These are phyloP conservation scores for Vachellia collinsii DNA, from an alignment of 306 rosid species.

Conservation along the genomic window DNA sequence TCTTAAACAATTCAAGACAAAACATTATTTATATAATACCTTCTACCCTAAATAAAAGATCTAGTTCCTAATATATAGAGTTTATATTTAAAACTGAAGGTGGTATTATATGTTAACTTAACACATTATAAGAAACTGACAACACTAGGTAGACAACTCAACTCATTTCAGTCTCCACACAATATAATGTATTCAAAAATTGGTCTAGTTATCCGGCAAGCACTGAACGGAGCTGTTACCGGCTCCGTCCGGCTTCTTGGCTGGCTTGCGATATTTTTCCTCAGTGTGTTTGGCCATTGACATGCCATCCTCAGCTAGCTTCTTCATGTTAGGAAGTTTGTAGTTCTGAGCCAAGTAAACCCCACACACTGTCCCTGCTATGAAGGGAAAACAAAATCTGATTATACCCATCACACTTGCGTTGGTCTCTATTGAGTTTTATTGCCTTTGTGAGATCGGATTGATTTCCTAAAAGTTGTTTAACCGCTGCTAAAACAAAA, in stretches of 20 bases:
- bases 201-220: too few species aligned
- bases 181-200: too few species aligned
- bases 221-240: not conserved
- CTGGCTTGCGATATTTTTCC: conserved; percentile 64
- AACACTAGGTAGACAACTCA: too few species aligned
- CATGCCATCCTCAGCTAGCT: conserved; percentile 62
- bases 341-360: conserved; percentile 84
- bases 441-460: not conserved
- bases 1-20: too few species aligned
- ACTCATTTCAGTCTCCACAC: too few species aligned
- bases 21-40: too few species aligned
- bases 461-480: not conserved
- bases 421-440: too few species aligned
- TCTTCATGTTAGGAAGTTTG: conserved; percentile 71
- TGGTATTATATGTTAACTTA: too few species aligned
- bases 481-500: not conserved
- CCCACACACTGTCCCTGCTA: conserved; percentile 63
- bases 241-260: not conserved
- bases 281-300: conserved; percentile 59
- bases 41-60: too few species aligned
- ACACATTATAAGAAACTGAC: too few species aligned
- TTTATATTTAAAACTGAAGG: too few species aligned
- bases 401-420: conserved; percentile 66
- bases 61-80: too few species aligned
- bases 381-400: conserved; percentile 68